Evolutionary conservation across 352 stramenopile genomes (phyloP), one percentile per base, ranked within the genome.

Genomic region (Nothophytophthora sp.): DNA sequence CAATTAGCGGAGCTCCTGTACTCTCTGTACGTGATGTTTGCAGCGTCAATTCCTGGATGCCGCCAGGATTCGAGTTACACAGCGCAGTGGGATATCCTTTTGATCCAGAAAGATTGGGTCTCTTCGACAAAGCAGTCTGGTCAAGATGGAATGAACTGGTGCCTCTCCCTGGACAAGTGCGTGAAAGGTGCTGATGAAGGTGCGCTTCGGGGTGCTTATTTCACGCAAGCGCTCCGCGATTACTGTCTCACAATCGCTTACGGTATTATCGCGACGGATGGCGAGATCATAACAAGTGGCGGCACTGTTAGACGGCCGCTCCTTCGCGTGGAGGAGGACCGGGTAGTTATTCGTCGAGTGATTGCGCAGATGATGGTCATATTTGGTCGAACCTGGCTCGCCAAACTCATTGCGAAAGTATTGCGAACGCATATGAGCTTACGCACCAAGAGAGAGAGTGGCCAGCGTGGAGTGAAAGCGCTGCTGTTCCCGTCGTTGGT

Each of bases 401-500:
- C 43, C 7, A 41, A 32, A 1, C 52, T 81, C 10, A 37, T 73
- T 2, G 32, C 43, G 13, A 30, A 47, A 12, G 3, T 77, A 10
- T 22, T 84, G 12, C 45, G 46, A 54, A 29, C n/a, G 18, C 52
- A 53, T 53, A 30, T 46, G 35, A 47, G 18, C 18, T 54, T 66
- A 12, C 54, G 16, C 18, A 42, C 11, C 2, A 28, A 15, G 10
- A 15, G 35, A 15, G 30, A 63, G 10, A 5, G 40, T 3, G 33
- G 24, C 23, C 46, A 38, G 16, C 68, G 53, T 55, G 72, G 66
- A 18, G 18, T 76, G 12, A 66, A 29, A 22, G 55, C 18, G 8
- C 27, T 78, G 25, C 35, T 82, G n/a, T 80, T 78, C 37, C 69
- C 72, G 38, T 63, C 59, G 1, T 42, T 80, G 13, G 52, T 59